A percentile compares a stretch with the other conserved stretches of the same genome.
Evolutionary conservation across 495 filamentous ascomycete genomes (phyloP).

Genomic region (Neurospora sp.): DNA sequence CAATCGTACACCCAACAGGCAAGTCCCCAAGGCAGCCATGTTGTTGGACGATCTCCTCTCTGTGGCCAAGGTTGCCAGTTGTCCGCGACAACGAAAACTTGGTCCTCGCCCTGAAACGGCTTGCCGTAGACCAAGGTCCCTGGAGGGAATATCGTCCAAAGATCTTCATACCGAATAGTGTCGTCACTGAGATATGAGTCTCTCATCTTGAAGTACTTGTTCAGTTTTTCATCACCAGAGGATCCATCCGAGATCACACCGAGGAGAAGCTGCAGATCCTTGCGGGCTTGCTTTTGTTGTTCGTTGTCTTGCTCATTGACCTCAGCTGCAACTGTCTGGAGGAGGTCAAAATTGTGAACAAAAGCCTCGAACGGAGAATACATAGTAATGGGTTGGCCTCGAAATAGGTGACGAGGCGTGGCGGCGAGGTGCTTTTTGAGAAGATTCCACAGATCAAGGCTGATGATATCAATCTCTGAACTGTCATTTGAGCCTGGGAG

Average conservation of each 20-base stretch:
- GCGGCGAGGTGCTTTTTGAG: neutral
- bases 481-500: neutral
- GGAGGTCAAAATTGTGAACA: neutral
- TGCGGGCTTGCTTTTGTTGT: neutral
- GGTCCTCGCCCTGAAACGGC: neutral
- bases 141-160: constrained; percentile 3
- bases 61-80: neutral
- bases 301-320: neutral
- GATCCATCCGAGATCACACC: neutral
- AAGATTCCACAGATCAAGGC: neutral
- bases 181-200: neutral
- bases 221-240: constrained; percentile 3
- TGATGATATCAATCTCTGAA: neutral
- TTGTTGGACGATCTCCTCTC: neutral
- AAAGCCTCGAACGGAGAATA: neutral
- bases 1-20: neutral
- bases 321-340: neutral
- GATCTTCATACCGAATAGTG: constrained; percentile 3
- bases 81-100: constrained; percentile 2
- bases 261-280: neutral
- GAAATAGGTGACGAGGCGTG: neutral
- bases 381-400: neutral
- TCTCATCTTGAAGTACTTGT: constrained; percentile 1
- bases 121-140: neutral
- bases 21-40: neutral